Conservation (phyloP, 306 rosid genomes). For the Notholithocarpus densiflorus region DNA sequence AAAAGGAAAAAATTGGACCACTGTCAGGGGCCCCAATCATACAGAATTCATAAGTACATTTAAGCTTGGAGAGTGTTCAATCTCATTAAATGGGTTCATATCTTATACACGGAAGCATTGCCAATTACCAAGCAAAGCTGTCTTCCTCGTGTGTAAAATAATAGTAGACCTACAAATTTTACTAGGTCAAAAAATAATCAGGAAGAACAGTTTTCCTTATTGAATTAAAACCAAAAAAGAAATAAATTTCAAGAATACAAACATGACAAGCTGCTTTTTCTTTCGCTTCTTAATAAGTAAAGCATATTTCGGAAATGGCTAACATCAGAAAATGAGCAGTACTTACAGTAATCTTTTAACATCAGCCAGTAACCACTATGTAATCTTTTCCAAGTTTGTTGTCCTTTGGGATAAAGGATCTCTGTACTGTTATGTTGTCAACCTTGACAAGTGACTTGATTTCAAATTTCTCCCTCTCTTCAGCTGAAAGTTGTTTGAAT, state of each 20-base stretch:
- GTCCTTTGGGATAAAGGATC: too few species aligned
- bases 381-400: too few species aligned
- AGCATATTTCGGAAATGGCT: not conserved
- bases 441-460: too few species aligned
- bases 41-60: too few species aligned
- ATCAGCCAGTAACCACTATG: too few species aligned
- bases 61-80: too few species aligned
- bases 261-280: not conserved
- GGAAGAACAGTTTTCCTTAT: not conserved
- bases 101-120: not conserved
- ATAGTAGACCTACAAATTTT: not conserved
- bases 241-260: not conserved
- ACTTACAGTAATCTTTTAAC: too few species aligned
- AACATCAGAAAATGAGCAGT: constrained; percentile 11
- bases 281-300: not conserved
- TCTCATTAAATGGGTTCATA: not conserved
- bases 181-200: not conserved
- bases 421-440: too few species aligned
- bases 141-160: not conserved
- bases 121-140: not conserved
- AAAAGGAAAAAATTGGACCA: too few species aligned
- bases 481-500: too few species aligned
- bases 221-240: not conserved
- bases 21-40: too few species aligned
- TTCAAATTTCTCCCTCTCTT: too few species aligned